Evolutionary conservation across 805 yeast species (phyloP).

Genomic region (Metschnikowia gelsemii): DNA sequence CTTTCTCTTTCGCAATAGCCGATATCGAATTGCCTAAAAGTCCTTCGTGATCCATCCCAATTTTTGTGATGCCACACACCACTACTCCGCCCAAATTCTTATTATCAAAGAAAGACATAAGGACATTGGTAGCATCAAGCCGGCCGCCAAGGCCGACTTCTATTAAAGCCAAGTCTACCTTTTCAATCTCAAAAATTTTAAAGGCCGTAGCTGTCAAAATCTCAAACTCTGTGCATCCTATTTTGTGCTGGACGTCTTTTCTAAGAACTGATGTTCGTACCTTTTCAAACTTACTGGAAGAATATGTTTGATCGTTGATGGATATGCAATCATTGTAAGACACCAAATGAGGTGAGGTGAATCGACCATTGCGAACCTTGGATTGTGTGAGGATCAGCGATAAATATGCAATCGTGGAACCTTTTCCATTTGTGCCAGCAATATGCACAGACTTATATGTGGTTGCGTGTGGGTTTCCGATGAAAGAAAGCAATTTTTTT

Average conservation of each 20-base stretch:
- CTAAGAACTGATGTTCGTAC: slow-evolving; percentile 44
- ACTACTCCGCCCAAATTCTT: slow-evolving; percentile 41
- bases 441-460: slow-evolving; percentile 73
- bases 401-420: slow-evolving; percentile 84
- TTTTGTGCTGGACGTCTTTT: slow-evolving; percentile 36
- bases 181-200: slow-evolving; percentile 58
- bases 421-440: slow-evolving; percentile 97
- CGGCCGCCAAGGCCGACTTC: slow-evolving; percentile 96
- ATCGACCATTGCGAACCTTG: slow-evolving; percentile 62
- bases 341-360: slow-evolving; percentile 85
- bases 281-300: slow-evolving; percentile 42
- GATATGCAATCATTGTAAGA: slow-evolving; percentile 73
- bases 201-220: slow-evolving; percentile 82
- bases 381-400: slow-evolving; percentile 58
- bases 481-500: slow-evolving; percentile 29
- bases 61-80: slow-evolving; percentile 75
- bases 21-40: slow-evolving; percentile 65
- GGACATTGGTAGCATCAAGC: slow-evolving; percentile 83
- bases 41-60: slow-evolving; percentile 81
- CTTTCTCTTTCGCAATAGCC: slow-evolving; percentile 76
- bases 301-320: slow-evolving; percentile 59
- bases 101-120: slow-evolving; percentile 23
- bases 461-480: slow-evolving; percentile 68
- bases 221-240: slow-evolving; percentile 88
- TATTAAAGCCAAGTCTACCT: slow-evolving; percentile 74